Evolutionary conservation across 768 basidiomycete genomes (phyloP).

Genomic region (Rhizopogon rudus): DNA sequence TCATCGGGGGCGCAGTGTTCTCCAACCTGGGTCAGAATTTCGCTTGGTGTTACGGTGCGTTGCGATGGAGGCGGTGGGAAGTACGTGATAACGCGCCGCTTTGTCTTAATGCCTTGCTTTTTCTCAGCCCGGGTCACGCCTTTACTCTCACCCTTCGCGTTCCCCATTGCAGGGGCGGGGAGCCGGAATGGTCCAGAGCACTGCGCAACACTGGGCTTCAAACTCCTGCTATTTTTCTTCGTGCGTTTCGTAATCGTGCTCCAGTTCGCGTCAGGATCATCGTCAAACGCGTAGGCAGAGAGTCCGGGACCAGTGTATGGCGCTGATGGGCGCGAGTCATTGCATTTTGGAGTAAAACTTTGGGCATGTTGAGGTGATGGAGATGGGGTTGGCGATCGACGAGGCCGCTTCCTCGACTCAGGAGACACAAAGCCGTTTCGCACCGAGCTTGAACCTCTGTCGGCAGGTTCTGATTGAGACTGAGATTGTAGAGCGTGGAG

Average conservation of each 20-base stretch:
- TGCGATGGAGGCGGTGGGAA: constrained; percentile 18
- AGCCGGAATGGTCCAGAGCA: constrained; percentile 20
- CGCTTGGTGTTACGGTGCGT: neutral
- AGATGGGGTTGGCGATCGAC: neutral
- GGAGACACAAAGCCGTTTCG: neutral
- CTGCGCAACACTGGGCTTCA: neutral
- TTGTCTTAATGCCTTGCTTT: neutral
- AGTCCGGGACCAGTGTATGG: neutral
- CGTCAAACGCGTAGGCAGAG: constrained; percentile 17
- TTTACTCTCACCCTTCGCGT: neutral
- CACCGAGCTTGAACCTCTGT: neutral
- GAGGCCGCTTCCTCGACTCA: neutral
- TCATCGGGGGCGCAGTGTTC: neutral
- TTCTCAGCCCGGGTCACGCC: neutral
- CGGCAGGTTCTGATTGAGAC: neutral
- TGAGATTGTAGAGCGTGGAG: neutral
- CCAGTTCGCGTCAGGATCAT: constrained; percentile 16
- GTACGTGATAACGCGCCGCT: constrained; percentile 23
- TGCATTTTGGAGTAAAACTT: neutral
- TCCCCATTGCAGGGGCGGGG: constrained; percentile 4
- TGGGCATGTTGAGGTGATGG: constrained; percentile 2
- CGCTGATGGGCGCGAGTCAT: neutral
- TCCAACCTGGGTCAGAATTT: neutral
- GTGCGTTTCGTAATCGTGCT: constrained; percentile 1
- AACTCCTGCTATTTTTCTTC: constrained; percentile 1